These are phyloP conservation scores for Russula ochroleuca DNA, from an alignment of 768 basidiomycete species.

Conservation along the genomic window DNA sequence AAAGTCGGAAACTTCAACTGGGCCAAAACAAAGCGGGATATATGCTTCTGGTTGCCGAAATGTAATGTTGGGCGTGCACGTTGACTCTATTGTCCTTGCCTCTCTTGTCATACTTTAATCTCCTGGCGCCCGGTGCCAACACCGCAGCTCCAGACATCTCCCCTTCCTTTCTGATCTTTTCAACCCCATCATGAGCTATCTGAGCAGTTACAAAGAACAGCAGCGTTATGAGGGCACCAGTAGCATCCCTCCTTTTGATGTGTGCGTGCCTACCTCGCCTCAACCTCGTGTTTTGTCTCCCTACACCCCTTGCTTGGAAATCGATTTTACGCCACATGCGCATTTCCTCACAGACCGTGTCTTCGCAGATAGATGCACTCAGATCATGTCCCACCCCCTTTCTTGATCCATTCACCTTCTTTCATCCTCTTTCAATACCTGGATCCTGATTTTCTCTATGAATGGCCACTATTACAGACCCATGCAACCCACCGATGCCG, in stretches of 20 bases:
- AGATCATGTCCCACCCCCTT: background rate
- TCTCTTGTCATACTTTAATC: background rate
- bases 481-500: conserved; percentile 64
- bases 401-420: conserved; percentile 1
- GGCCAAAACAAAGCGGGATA: background rate
- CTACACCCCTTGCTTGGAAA: background rate
- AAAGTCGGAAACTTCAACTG: background rate
- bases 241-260: conserved; percentile 26
- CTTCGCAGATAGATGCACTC: conserved; percentile 1
- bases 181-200: conserved; percentile 15
- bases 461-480: conserved; percentile 57
- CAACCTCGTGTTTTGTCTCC: conserved; percentile 21
- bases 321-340: conserved; percentile 1
- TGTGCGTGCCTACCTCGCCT: conserved; percentile 25
- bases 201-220: conserved; percentile 20
- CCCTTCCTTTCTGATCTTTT: background rate
- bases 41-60: conserved; percentile 2
- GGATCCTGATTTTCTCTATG: conserved; percentile 38
- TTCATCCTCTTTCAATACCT: conserved; percentile 12
- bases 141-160: background rate
- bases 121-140: background rate
- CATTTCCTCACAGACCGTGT: background rate
- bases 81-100: background rate
- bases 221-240: conserved; percentile 21
- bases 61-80: background rate